phyloP scores from a whole-genome alignment of 169 alveolate species.

The Cystoisospora suis region DNA sequence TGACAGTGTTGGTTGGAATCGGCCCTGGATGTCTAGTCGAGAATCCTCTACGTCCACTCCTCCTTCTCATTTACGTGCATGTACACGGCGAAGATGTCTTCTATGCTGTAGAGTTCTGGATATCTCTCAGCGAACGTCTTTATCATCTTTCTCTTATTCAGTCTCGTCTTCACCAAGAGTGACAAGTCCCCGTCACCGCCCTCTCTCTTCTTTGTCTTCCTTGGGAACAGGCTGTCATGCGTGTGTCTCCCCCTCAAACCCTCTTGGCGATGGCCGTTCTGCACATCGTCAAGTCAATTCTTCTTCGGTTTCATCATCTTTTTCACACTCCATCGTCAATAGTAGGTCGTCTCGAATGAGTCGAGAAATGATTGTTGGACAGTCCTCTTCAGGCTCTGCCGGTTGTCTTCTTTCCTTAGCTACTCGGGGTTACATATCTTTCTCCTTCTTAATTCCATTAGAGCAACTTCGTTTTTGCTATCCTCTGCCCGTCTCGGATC shows the following conservation, averaged over 20 bases:
- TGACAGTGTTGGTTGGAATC: no score
- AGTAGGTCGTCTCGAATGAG: no score
- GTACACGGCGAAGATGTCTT: no score
- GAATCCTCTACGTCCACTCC: no score
- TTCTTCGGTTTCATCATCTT: not conserved
- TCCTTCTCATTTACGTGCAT: no score
- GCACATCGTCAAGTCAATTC: not conserved
- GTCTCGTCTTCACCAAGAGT: not conserved
- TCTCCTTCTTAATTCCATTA: slow-evolving; percentile 18
- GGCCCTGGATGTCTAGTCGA: no score
- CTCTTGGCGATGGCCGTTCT: not conserved
- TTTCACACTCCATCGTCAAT: no score
- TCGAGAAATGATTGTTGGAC: no score
- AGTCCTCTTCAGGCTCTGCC: no score
- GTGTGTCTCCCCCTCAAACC: not conserved
- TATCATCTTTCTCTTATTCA: not conserved
- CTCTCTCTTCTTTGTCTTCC: not conserved
- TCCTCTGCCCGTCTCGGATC: not conserved
- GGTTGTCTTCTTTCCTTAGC: not conserved
- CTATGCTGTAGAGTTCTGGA: no score
- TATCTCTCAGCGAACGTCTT: no score
- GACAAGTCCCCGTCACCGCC: not conserved
- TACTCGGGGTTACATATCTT: not conserved
- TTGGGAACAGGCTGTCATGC: not conserved
- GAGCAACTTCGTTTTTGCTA: not conserved